These are phyloP conservation scores for Dalbergia cochinchinensis DNA, from an alignment of 306 rosid species.

Conservation along the genomic window DNA sequence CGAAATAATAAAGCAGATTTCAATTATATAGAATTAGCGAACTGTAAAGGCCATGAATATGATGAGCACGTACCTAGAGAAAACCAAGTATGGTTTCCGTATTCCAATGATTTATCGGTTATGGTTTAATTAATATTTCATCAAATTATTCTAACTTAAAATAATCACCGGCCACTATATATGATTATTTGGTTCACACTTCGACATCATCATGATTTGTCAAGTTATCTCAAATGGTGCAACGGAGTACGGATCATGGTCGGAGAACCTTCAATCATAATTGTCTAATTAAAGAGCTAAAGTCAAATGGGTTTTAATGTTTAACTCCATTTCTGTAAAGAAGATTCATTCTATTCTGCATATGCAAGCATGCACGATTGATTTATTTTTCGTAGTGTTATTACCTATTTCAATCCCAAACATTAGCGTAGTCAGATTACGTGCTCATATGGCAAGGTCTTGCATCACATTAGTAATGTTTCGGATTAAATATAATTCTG, in stretches of 20 bases:
- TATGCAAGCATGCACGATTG: neutral
- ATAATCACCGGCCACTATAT: slow-evolving; percentile 1
- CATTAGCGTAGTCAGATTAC: neutral
- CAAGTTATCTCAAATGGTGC: slow-evolving; percentile 36
- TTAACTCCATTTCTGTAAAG: too few relatives aligned
- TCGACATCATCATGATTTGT: neutral
- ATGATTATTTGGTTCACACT: neutral
- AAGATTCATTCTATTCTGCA: neutral
- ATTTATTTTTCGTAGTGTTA: too few relatives aligned
- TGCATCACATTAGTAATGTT: neutral
- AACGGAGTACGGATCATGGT: slow-evolving; percentile 46
- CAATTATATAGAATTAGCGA: neutral
- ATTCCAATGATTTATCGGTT: neutral
- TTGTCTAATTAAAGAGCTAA: neutral
- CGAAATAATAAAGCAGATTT: neutral
- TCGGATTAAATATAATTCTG: neutral
- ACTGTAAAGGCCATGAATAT: neutral
- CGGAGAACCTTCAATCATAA: slow-evolving; percentile 17
- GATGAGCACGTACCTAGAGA: neutral
- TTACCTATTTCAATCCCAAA: neutral
- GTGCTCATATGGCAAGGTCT: neutral
- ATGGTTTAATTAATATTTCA: neutral
- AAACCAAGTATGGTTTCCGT: neutral
- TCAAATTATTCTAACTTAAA: neutral
- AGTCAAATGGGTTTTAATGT: slow-evolving; percentile 16